Evolutionary conservation across 306 rosid species (phyloP).

Genomic region (Castanea sativa): DNA sequence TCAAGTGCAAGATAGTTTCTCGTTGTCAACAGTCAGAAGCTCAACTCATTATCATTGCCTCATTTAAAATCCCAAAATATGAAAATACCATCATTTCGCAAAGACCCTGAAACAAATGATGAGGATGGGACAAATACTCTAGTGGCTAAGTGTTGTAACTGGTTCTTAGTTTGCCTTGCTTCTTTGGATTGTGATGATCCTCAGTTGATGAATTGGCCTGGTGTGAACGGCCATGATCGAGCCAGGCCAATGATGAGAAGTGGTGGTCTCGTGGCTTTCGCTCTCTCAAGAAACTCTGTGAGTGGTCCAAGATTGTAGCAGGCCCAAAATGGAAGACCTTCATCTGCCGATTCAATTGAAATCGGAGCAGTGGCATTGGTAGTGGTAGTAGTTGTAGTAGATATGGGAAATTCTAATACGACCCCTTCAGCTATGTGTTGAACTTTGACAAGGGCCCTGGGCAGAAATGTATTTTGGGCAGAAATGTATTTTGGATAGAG

Average conservation of each 20-base stretch:
- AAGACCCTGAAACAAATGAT: slow-evolving; percentile 32
- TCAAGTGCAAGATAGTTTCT: too few species aligned
- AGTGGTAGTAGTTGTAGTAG: slow-evolving; percentile 9
- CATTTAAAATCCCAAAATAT: too few species aligned
- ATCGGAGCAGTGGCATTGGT: slow-evolving; percentile 25
- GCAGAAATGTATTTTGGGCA: slow-evolving; percentile 35
- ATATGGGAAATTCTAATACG: slow-evolving; percentile 70
- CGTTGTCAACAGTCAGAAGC: too few species aligned
- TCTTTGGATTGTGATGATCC: slow-evolving; percentile 43
- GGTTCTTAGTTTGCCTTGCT: slow-evolving; percentile 24
- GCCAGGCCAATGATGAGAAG: slow-evolving; percentile 21
- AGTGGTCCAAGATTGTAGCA: slow-evolving; percentile 92
- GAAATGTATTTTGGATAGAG: slow-evolving; percentile 30
- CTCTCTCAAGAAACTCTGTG: slow-evolving; percentile 65
- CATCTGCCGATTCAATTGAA: slow-evolving; percentile 65
- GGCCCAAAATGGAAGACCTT: slow-evolving; percentile 96
- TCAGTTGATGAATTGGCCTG: slow-evolving; percentile 39
- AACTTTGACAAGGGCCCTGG: slow-evolving; percentile 78
- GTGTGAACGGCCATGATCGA: slow-evolving; percentile 65
- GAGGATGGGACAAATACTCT: slow-evolving; percentile 33
- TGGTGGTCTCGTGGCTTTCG: slow-evolving; percentile 73
- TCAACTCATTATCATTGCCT: too few species aligned
- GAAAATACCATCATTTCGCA: too few species aligned
- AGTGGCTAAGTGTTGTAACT: slow-evolving; percentile 42
- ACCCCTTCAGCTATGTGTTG: slow-evolving; percentile 74